A percentile compares a stretch with the other conserved stretches of the same genome.
These are phyloP conservation scores for Orbilia brochopaga DNA, from an alignment of 2,329 filamentous ascomycete genomes.

Conservation along the genomic window DNA sequence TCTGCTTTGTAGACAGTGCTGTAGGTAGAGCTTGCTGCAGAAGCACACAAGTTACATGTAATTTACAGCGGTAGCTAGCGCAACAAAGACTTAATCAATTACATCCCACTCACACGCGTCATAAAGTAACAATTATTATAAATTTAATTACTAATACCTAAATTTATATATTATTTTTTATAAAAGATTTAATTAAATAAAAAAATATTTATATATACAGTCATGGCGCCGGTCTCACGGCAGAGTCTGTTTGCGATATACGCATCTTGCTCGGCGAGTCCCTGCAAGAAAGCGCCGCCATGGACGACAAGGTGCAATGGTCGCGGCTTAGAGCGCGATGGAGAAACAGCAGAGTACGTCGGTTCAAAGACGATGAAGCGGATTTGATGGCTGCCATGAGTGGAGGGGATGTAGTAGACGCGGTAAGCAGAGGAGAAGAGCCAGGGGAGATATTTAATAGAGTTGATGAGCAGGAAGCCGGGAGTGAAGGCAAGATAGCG, in stretches of 20 bases:
- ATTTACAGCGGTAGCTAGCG: too few species aligned
- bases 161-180: too few species aligned
- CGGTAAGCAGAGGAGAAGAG: conserved; percentile 58
- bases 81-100: too few species aligned
- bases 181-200: too few species aligned
- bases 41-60: too few species aligned
- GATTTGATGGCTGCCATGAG: conserved; percentile 50
- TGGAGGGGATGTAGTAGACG: conserved; percentile 56
- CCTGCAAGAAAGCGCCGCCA: conserved; percentile 60
- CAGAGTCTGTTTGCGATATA: conserved; percentile 57
- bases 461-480: conserved; percentile 58
- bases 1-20: background rate
- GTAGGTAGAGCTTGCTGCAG: too few species aligned
- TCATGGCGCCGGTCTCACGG: conserved; percentile 59
- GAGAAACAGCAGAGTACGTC: conserved; percentile 18
- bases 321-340: conserved; percentile 50
- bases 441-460: conserved; percentile 58
- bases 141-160: too few species aligned
- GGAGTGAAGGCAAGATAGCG: conserved; percentile 61
- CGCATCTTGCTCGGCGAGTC: conserved; percentile 59
- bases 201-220: conserved; percentile 57
- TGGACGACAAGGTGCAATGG: conserved; percentile 62
- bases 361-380: conserved; percentile 58
- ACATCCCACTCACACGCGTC: too few species aligned
- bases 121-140: too few species aligned